Evolutionary conservation across 139 green algal genomes (phyloP), one percentile per base, ranked within the genome.

Genomic region (Chlorella sp.): DNA sequence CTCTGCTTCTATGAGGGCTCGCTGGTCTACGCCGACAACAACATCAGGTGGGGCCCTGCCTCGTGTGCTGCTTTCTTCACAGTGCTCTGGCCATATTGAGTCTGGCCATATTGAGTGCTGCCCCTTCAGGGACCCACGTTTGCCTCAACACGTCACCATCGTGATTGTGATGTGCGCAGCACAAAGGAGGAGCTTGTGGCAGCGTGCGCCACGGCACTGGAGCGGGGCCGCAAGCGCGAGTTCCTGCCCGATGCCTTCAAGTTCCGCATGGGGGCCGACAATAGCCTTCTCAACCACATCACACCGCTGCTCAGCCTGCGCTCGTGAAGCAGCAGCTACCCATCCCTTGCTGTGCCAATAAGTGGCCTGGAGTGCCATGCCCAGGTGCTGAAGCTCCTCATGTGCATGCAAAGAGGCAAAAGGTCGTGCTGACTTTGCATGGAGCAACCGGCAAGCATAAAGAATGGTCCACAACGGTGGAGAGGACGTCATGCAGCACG

Each of bases 1-100:
- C 64, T 84, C 34, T 77, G 80, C 55, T 80, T 79, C 27, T 84
- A 81, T 66, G 70, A 83, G 55, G 83, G 83, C 34, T 42, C 49
- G 29, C 80, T 84, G 6, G 80, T 85, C 27, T 31, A 29, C 26
- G 75, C 78, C 24, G 36, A 76, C 49, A 86, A 88, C 72, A 77
- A 74, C 60, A 74, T 82, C 27, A 67, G 42, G 42, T 55, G 17
- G 10, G 17, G 17, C 42, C 10, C 17, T n/a, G n/a, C n/a, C n/a
- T n/a, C n/a, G n/a, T n/a, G n/a, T n/a, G n/a, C n/a, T n/a, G n/a
- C n/a, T n/a, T n/a, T n/a, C n/a, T n/a, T n/a, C n/a, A n/a, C n/a
- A n/a, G 17, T 55, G 42, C 42, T 24, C 10, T 17, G 17, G 17
- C 42, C 10, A 55, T 17, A 55, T 17, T 55, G 42, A n/a, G 42